Conservation (phyloP, 495 filamentous ascomycete genomes). For the Lindgomyces ingoldianus region DNA sequence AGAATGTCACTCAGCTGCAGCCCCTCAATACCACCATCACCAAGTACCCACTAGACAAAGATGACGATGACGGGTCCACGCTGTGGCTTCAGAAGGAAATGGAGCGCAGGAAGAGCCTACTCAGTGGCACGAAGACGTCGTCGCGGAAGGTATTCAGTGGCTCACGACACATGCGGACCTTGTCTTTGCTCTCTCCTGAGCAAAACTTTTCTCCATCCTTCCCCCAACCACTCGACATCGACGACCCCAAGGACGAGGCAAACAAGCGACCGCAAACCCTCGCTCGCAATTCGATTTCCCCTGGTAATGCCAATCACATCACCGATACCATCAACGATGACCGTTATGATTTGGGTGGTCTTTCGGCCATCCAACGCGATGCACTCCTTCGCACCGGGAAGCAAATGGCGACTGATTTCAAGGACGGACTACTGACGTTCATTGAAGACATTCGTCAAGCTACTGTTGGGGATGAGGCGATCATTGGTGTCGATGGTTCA, state of each 20-base stretch:
- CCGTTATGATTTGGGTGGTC: constrained; percentile 40
- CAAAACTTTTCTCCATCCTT: constrained; percentile 47
- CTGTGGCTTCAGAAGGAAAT: constrained; percentile 54
- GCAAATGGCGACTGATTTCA: constrained; percentile 87
- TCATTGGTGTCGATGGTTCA: constrained; percentile 54
- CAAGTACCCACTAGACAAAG: constrained; percentile 30
- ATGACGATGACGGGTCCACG: constrained; percentile 43
- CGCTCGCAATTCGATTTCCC: constrained; percentile 36
- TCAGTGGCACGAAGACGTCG: constrained; percentile 46
- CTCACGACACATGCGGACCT: constrained; percentile 71
- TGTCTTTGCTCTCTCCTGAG: constrained; percentile 81
- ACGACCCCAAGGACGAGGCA: constrained; percentile 43
- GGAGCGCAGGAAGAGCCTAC: constrained; percentile 61
- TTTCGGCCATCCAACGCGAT: constrained; percentile 48
- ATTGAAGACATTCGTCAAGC: constrained; percentile 93
- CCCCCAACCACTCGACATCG: constrained; percentile 40
- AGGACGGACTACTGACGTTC: constrained; percentile 92
- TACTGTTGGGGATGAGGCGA: constrained; percentile 88
- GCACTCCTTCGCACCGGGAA: constrained; percentile 67
- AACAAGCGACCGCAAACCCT: constrained; percentile 23
- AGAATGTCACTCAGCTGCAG: constrained; percentile 58
- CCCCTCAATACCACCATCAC: constrained; percentile 51
- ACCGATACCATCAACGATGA: constrained; percentile 36
- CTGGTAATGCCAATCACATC: constrained; percentile 36
- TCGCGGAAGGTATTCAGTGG: constrained; percentile 66